These are phyloP conservation scores for Helianthus tuberosus DNA, from an alignment of 129 eudicot species.

Conservation along the genomic window DNA sequence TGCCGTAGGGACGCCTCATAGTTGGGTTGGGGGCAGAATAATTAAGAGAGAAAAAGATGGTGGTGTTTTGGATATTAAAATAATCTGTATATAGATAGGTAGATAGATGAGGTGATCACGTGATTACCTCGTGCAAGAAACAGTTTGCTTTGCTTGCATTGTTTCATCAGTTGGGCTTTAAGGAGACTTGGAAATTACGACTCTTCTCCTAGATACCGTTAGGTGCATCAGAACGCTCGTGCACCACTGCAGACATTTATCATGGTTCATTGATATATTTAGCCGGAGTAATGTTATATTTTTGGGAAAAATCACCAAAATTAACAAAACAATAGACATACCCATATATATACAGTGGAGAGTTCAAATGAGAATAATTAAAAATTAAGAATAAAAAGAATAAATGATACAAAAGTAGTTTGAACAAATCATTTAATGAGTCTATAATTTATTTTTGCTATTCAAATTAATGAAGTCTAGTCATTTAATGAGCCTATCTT, in stretches of 20 bases:
- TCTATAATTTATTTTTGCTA: too few species aligned
- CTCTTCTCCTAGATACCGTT: neutral
- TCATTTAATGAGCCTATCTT: too few species aligned
- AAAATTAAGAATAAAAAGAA: too few species aligned
- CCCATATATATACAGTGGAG: too few species aligned
- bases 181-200: constrained; percentile 21
- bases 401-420: too few species aligned
- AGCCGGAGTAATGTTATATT: too few species aligned
- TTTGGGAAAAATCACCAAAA: too few species aligned
- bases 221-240: constrained; percentile 28
- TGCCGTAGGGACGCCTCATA: constrained; percentile 30
- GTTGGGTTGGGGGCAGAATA: constrained; percentile 21
- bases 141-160: constrained; percentile 31
- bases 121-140: constrained; percentile 44
- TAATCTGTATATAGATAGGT: neutral
- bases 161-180: constrained; percentile 10
- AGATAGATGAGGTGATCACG: constrained; percentile 35
- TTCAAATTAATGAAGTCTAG: too few species aligned
- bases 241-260: constrained; percentile 18
- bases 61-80: constrained; percentile 14
- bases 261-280: neutral
- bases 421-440: too few species aligned
- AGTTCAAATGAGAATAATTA: too few species aligned
- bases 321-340: too few species aligned
- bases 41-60: neutral